Evolutionary conservation across 139 green algal genomes (phyloP), one percentile per base, ranked within the genome.

Genomic region (Coelastrella sp.): DNA sequence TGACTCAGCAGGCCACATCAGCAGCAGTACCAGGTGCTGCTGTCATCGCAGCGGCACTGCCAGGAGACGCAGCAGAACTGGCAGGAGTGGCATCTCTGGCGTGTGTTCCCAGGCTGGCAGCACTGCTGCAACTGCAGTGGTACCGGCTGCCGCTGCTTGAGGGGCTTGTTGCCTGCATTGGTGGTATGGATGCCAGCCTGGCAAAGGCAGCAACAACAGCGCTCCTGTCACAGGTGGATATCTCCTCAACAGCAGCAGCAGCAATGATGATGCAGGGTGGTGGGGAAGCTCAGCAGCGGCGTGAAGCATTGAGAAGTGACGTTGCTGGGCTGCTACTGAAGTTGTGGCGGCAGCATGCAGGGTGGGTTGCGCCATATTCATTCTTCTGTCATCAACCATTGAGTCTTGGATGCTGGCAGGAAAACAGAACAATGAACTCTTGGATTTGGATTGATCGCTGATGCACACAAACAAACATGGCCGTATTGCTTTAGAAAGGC

Each of bases 81-180:
- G 81, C 81, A 58, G 84, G 90, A 6, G 70, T 90, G 7, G 72
- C 72, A 22, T 92, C 85, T n/a, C 78, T 90, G 56, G 58, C 56
- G 8, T 84, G 78, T n/a, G 24, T 92, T 6, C 15, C 57, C 11
- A 56, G 25, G 66, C 75, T 93, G 75, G 75, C 73, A 11, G 79
- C 20, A 14, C 84, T 92, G 78, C 87, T 93, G 70, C 25, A 56
- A 12, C 63, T 92, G 66, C 83, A 66, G 6, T 88, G 68, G 58
- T 91, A 91, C 78, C 27, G 78, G 19, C 60, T 79, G 61, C n/a
- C 79, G 7, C 63, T 96, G 68, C 56, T 99, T 59, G 93, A 97
- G 72, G 97, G 97, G 7, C 84, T 99, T 60, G 93, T 96, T 0
- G 93, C 96, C n/a, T 96, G 94, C 61, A 95, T 97, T 8, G 97